Evolutionary conservation across 2,329 filamentous ascomycete species (phyloP), one percentile per base, ranked within the genome.

Genomic region (Sporothrix variecibatus): DNA sequence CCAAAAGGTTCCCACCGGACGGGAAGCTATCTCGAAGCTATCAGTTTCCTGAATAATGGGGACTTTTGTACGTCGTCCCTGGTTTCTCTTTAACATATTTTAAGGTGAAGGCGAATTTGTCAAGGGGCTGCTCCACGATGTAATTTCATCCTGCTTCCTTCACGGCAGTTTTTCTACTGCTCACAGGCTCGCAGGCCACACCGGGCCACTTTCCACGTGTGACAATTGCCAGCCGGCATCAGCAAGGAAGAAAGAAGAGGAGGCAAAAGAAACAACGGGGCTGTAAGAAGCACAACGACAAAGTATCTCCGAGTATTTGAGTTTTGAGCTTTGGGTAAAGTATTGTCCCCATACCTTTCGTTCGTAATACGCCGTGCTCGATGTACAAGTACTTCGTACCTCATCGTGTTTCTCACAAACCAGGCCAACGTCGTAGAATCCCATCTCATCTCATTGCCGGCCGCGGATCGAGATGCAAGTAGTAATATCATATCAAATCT

Each of bases 1-100:
- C 43, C 43, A 49, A 49, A 40, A 17, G 20, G 20, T 40, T 64
- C 31, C 58, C 17, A 23, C 58, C 7, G 17, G 58, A 12, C 34
- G 58, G 56, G 58, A 64, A 64, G 58, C 58, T 64, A 40, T 64
- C 58, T 64, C 34, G 58, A 40, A 40, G 58, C 58, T 64, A 64
- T 64, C 31, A 64, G 58, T 38, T 11, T 11, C 17, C 23, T 64
- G 58, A 64, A 38, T 2, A 23, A 40, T 12, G 31, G 58, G 20
- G 58, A 11, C 31, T 56, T 56, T 8, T 28, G 51, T 28, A 26
- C 4, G 23, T 56, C 26, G 20, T 8, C 8, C 20, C 12, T 56
- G n/a, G 9, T 23, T 26, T 4, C 23, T 28, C 23, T 23, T 64
- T 31, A 20, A 38, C 20, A 20, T 38, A 64, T 64, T 38, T 38